Conservation (phyloP, 2,329 filamentous ascomycete genomes). For the Cercospora zeae-maydis region DNA sequence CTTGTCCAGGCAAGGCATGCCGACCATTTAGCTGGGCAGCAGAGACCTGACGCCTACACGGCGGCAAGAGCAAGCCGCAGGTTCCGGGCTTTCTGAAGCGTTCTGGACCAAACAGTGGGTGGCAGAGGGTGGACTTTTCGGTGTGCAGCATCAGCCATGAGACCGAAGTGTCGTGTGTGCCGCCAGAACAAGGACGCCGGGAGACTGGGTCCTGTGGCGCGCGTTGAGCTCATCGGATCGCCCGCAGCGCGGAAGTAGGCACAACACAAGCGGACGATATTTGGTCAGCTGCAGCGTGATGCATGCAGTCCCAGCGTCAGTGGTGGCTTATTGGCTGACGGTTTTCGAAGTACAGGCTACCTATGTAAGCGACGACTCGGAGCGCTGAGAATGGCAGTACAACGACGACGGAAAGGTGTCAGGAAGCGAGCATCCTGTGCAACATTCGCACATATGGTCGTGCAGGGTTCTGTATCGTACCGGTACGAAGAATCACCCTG, state of each 20-base stretch:
- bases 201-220: conserved; percentile 23
- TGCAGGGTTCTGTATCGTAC: conserved; percentile 13
- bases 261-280: conserved; percentile 15
- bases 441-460: conserved; percentile 11
- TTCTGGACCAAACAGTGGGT: conserved; percentile 4
- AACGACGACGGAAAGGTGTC: conserved; percentile 8
- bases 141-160: conserved; percentile 15
- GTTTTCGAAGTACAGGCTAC: conserved; percentile 21
- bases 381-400: conserved; percentile 16
- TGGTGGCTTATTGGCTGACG: conserved; percentile 17
- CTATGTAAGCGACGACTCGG: conserved; percentile 16
- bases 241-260: conserved; percentile 9
- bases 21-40: conserved; percentile 6
- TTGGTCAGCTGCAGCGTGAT: conserved; percentile 19
- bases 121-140: conserved; percentile 2
- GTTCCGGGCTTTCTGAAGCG: neutral
- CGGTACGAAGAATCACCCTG: conserved; percentile 11
- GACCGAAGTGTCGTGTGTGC: conserved; percentile 13
- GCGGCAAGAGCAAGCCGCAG: conserved; percentile 18
- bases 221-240: conserved; percentile 13
- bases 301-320: conserved; percentile 17
- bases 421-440: conserved; percentile 13
- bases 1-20: conserved; percentile 7
- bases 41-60: neutral
- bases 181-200: conserved; percentile 14